A percentile compares a stretch with the other conserved stretches of the same genome.
Conservation (phyloP, 2,329 filamentous ascomycete genomes). For the Xylaria sp. region DNA sequence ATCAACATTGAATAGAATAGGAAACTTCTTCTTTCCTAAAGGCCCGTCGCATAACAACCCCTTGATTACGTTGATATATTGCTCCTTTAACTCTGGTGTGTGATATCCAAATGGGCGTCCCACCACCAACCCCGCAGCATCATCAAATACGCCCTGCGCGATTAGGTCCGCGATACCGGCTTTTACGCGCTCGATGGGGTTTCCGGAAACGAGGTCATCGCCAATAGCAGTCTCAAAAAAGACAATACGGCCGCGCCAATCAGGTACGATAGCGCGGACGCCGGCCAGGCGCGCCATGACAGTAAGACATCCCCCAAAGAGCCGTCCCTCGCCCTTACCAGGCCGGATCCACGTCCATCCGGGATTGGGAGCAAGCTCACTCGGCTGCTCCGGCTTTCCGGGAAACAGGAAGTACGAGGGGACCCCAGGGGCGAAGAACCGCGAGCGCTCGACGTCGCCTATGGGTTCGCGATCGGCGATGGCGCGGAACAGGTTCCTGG, state of each 20-base stretch:
- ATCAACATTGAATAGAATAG: conserved; percentile 50
- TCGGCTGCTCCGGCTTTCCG: conserved; percentile 30
- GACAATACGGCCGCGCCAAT: conserved; percentile 47
- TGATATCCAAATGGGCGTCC: conserved; percentile 51
- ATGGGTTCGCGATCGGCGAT: conserved; percentile 37
- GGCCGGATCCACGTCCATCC: conserved; percentile 47
- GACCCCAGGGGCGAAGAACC: conserved; percentile 38
- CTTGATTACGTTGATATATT: conserved; percentile 42
- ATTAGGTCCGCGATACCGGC: conserved; percentile 49
- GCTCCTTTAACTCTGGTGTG: conserved; percentile 35
- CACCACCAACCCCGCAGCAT: conserved; percentile 48
- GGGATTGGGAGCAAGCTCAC: conserved; percentile 39
- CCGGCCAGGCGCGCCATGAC: conserved; percentile 47
- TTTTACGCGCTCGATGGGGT: conserved; percentile 40
- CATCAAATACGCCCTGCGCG: conserved; percentile 49
- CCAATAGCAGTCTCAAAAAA: conserved; percentile 49
- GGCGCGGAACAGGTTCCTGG: conserved; percentile 42
- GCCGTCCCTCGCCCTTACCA: conserved; percentile 48
- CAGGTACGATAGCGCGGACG: conserved; percentile 42
- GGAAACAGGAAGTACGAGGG: conserved; percentile 30
- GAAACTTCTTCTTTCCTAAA: conserved; percentile 42
- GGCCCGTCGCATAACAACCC: conserved; percentile 45
- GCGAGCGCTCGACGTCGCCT: conserved; percentile 43
- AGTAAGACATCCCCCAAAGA: conserved; percentile 50
- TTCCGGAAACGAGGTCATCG: conserved; percentile 37